Evolutionary conservation across 495 filamentous ascomycete genomes (phyloP), one percentile per base, ranked within the genome.

Genomic region (Penicillium paradoxum): DNA sequence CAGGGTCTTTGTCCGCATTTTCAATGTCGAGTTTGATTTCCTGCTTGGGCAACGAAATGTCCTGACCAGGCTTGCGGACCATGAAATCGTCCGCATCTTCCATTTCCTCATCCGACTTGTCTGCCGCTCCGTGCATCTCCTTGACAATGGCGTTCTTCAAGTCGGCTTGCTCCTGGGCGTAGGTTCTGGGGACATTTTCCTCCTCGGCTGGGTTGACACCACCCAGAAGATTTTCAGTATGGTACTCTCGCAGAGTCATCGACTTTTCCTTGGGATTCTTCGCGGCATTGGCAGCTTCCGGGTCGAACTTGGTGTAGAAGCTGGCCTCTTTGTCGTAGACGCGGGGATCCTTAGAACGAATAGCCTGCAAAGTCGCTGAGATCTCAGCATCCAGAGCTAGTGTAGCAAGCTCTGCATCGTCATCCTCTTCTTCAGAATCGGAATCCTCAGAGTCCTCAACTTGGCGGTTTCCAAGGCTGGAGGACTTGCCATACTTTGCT

Each of bases 241-340:
- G 93, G 65, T 97, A 98, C 65, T 97, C 90, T 55, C 78, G 81
- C 45, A 98, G 76, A 49, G 83, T 89, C 76, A 98, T 85, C 6
- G 92, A 82, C 72, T 92, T 95, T 51, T 91, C 82, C 58, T 85
- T 81, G 68, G 83, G 85, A 56, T 73, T 71, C 13, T 64, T 62
- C 15, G 53, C 29, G 19, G 59, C 21, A 51, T 61, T 33, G 6
- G 59, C 58, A n/a, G 72, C 68, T 19, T 77, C 71, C 2, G 51
- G 51, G 11, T 89, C 84, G 30, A 83, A 70, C 27, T 83, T 73
- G 21, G 71, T 70, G 68, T 88, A 97, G 74, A 97, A 98, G 14
- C 73, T 88, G 43, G 74, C 77, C 13, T 83, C 76, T 49, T 83
- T 78, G 65, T 97, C 87, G 73, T 97, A 97, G 34, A 98, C 81